phyloP scores from a whole-genome alignment of 257 asterid genomes.

The Ehretia macrophylla region DNA sequence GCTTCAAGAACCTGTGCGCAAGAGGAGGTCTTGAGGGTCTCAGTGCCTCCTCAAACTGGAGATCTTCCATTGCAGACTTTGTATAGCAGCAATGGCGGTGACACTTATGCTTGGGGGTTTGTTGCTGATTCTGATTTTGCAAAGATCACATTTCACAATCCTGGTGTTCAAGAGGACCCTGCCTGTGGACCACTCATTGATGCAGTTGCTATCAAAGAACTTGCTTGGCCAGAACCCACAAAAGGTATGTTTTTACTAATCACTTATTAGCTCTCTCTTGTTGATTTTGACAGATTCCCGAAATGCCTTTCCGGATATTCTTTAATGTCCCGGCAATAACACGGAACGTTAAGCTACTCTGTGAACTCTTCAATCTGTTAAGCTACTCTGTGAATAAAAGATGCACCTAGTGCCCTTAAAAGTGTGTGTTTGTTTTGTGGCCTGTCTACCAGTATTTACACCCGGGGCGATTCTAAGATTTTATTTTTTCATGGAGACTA shows the following conservation, averaged over 20 bases:
- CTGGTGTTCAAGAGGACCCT: conserved; percentile 84
- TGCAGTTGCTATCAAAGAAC: conserved; percentile 82
- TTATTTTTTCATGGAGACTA: no score
- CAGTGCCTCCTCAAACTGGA: conserved; percentile 63
- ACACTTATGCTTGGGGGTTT: conserved; percentile 84
- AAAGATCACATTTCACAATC: conserved; percentile 56
- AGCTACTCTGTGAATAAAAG: no score
- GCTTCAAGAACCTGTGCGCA: conserved; percentile 95
- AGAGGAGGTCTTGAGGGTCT: conserved; percentile 66
- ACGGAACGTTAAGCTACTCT: no score
- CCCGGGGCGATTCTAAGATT: no score
- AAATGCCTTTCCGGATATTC: no score
- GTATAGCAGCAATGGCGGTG: conserved; percentile 75
- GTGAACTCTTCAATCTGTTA: no score
- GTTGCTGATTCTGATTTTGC: conserved; percentile 42
- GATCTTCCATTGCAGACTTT: conserved; percentile 82
- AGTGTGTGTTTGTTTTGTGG: no score
- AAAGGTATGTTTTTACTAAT: conserved; percentile 31
- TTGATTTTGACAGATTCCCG: background rate
- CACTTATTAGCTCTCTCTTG: background rate
- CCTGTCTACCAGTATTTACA: no score
- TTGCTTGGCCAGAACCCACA: conserved; percentile 47
- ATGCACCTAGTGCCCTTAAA: no score
- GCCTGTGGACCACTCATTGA: conserved; percentile 90
- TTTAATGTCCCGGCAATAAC: no score